A percentile compares a stretch with the other conserved stretches of the same genome.
These are phyloP conservation scores for Odonthalia washingtoniensis DNA, from an alignment of 31 red algal genomes.

Conservation along the genomic window DNA sequence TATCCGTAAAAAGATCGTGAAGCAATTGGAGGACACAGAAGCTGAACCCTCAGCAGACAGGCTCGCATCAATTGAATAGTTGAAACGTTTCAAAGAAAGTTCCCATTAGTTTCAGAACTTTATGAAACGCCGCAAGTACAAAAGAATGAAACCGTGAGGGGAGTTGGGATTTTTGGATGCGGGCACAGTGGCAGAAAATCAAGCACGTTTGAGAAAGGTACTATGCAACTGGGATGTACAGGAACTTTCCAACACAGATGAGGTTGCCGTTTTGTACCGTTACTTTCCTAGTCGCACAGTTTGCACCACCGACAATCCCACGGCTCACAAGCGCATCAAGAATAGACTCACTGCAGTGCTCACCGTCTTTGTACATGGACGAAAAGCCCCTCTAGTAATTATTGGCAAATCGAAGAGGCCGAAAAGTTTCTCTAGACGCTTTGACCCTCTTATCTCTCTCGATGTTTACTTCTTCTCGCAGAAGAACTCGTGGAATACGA, in stretches of 20 bases:
- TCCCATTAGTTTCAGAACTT: not conserved
- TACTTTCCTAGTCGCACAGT: not conserved
- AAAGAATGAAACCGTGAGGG: not conserved
- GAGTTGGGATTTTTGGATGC: conserved; percentile 22
- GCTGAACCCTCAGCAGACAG: not conserved
- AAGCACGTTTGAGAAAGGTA: not conserved
- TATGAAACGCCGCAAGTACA: not conserved
- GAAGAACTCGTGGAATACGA: not conserved
- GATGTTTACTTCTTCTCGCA: conserved; percentile 15
- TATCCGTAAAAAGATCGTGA: conserved; percentile 21
- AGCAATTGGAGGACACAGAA: not conserved
- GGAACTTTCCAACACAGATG: conserved; percentile 10
- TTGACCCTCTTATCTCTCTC: not conserved
- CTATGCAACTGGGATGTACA: conserved; percentile 1
- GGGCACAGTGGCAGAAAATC: not conserved
- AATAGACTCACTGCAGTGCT: conserved; percentile 15
- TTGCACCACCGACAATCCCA: not conserved
- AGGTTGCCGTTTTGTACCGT: conserved; percentile 11
- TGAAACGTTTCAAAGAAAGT: conserved; percentile 10
- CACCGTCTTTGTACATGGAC: conserved; percentile 26
- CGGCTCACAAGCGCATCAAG: not conserved
- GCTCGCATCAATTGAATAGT: not conserved
- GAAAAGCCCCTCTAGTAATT: not conserved
- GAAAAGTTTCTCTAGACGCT: not conserved
- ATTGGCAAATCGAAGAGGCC: conserved; percentile 12